phyloP scores from a whole-genome alignment of 306 rosid species.

The cucumber (Cucumis sativus) region DNA sequence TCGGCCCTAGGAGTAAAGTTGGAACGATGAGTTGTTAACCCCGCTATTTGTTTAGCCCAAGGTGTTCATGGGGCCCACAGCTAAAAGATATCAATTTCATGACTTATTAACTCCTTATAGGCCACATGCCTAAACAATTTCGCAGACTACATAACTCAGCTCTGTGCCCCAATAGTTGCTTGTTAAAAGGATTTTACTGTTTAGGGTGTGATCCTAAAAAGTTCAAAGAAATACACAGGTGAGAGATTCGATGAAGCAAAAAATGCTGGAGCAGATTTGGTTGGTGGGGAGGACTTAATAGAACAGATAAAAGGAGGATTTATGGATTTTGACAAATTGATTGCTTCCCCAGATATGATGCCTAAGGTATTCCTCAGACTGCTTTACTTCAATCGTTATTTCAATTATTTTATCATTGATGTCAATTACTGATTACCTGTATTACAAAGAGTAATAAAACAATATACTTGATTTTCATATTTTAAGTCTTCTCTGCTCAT shows the following conservation, averaged over 20 bases:
- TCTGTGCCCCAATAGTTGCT: neutral
- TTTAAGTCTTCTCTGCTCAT: conserved; percentile 10
- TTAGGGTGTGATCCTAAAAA: neutral
- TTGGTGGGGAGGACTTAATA: conserved; percentile 98
- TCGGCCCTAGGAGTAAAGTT: no score
- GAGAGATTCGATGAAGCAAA: conserved; percentile 93
- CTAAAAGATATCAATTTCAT: no score
- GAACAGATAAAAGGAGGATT: conserved; percentile 92
- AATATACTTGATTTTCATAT: conserved; percentile 8
- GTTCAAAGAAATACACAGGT: conserved; percentile 32
- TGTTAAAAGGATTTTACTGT: neutral
- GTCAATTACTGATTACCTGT: neutral
- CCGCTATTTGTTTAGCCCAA: no score
- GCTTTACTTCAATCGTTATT: neutral
- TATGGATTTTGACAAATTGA: conserved; percentile 93
- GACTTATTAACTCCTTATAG: no score
- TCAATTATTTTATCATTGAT: neutral
- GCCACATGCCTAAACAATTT: no score
- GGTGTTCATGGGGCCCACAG: no score
- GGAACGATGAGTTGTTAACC: no score
- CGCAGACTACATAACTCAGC: no score
- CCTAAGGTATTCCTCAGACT: conserved; percentile 64
- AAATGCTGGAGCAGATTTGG: conserved; percentile 95
- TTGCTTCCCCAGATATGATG: conserved; percentile 99
- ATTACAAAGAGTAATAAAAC: neutral